Conservation (phyloP, 805 yeast genomes). For the Nakazawaea molendinolei region DNA sequence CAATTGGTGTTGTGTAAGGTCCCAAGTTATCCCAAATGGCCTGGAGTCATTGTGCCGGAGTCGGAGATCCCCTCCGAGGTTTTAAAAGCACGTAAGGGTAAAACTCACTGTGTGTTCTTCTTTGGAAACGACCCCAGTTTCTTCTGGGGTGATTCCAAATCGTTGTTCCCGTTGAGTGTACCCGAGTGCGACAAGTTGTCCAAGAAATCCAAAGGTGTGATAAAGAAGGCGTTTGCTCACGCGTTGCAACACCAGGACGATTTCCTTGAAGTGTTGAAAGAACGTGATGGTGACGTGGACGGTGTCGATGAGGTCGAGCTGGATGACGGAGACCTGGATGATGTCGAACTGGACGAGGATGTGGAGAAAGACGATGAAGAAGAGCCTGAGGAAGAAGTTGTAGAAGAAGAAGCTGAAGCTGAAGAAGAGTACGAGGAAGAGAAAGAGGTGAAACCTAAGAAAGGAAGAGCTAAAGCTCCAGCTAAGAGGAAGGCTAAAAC, state of each 20-base stretch:
- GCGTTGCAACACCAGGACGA: conserved; percentile 7
- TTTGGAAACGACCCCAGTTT: conserved; percentile 39
- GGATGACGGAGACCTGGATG: conserved; percentile 2
- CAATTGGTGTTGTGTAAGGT: conserved; percentile 38
- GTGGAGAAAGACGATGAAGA: conserved; percentile 17
- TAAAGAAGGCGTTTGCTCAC: conserved; percentile 11
- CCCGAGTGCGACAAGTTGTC: conserved; percentile 9
- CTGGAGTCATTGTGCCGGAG: conserved; percentile 35
- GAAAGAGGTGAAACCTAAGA: conserved; percentile 11
- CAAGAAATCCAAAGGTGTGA: conserved; percentile 13
- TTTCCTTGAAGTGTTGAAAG: conserved; percentile 8
- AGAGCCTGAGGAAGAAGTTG: conserved; percentile 16
- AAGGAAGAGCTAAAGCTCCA: conserved; percentile 2
- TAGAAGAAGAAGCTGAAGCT: conserved; percentile 1
- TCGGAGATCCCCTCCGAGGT: conserved; percentile 23
- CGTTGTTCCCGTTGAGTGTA: conserved; percentile 8
- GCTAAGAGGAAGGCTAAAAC: conserved; percentile 1
- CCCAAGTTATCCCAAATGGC: conserved; percentile 43
- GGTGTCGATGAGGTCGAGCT: neutral
- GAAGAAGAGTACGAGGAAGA: conserved; percentile 4
- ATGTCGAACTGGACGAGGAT: conserved; percentile 11
- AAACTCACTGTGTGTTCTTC: conserved; percentile 35
- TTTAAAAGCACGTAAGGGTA: conserved; percentile 18
- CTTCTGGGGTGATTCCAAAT: conserved; percentile 35
- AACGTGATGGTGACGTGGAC: neutral